Base-by-base conservation (phyloP, 257 asterid species). In the Plectranthus barbatus region DNA sequence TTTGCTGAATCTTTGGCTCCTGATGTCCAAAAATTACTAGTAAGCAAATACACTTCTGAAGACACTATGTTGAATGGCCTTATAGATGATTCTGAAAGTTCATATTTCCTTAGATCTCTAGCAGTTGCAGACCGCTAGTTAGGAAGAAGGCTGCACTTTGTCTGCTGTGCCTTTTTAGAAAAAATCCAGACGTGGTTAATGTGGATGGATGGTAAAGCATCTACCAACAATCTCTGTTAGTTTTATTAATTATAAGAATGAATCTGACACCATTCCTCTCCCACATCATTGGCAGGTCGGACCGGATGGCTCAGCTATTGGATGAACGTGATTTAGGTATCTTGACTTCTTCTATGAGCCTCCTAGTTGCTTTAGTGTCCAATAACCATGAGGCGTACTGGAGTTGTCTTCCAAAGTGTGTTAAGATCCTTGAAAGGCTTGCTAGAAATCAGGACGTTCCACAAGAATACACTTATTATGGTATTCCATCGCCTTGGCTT, bases 401-500 rank as follows among this genome's bases (percentile, higher is more conserved):
- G 97, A 86, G 87, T 79, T 94, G 96, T 76, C 93, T 90, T 71
- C 94, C 97, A 23, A 94, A 94, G 77, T 94, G 99, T 77, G 99
- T 94, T 39, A 87, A 75, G 77, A 73, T 71, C 66, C 70, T 94
- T 81, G 99, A 94, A 83, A 86, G 99, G 78, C 92, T 94, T 76
- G 87, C 95, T 5, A 84, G 95, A 80, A 90, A 77, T 74, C 99
- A 94, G 74, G 99, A 94, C 66, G 69, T 94, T 73, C 99, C 97
- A 48, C 97, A 90, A 80, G 99, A 93, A 73, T 93, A 93, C 81
- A 90, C 95, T 67, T 94, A 90, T 50, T 87, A 94, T 81, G 99
- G 97, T 60, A 90, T 94, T 71, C 99, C 99, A 67, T 94, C 99
- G 67, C 99, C 99, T 36, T 94, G 99, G 99, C 97, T 93, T 78